Conservation (phyloP, 352 stramenopile genomes). For the Phytophthora chlamydospora region DNA sequence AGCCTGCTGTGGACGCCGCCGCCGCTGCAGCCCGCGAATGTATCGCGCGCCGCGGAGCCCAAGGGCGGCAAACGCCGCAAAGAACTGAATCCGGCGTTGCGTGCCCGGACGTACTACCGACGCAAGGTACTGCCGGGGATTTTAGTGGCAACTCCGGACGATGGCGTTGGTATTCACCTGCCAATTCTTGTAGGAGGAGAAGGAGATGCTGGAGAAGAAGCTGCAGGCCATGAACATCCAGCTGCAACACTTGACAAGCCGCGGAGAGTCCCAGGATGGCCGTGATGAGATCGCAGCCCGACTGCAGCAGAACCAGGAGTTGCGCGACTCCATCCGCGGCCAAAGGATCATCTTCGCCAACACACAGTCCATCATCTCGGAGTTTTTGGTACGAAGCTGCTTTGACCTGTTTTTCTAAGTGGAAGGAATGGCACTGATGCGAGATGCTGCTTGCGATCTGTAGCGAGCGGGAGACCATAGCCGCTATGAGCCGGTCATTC, state of each 20-base stretch:
- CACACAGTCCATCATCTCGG: conserved; percentile 37
- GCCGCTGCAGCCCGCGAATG: conserved; percentile 13
- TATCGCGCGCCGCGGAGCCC: neutral
- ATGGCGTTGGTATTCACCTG: neutral
- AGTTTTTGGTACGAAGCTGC: conserved; percentile 37
- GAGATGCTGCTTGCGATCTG: neutral
- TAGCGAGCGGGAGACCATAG: conserved; percentile 38
- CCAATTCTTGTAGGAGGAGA: conserved; percentile 36
- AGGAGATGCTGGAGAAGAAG: conserved; percentile 41
- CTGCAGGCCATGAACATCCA: conserved; percentile 33
- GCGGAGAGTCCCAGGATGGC: conserved; percentile 13
- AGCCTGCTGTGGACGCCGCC: conserved; percentile 10
- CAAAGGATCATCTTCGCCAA: conserved; percentile 48
- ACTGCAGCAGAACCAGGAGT: conserved; percentile 33
- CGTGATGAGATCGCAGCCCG: conserved; percentile 15
- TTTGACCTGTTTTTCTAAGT: neutral
- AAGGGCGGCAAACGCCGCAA: conserved; percentile 1
- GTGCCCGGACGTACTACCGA: conserved; percentile 34
- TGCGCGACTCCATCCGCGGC: conserved; percentile 39
- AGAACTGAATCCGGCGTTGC: conserved; percentile 22
- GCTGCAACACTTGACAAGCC: conserved; percentile 30
- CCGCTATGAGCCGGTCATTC: conserved; percentile 44
- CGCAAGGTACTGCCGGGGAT: conserved; percentile 25
- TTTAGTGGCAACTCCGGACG: neutral
- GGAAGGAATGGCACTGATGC: conserved; percentile 1